Evolutionary conservation across 2,329 filamentous ascomycete species (phyloP).

Genomic region (Setomelanomma holmii): DNA sequence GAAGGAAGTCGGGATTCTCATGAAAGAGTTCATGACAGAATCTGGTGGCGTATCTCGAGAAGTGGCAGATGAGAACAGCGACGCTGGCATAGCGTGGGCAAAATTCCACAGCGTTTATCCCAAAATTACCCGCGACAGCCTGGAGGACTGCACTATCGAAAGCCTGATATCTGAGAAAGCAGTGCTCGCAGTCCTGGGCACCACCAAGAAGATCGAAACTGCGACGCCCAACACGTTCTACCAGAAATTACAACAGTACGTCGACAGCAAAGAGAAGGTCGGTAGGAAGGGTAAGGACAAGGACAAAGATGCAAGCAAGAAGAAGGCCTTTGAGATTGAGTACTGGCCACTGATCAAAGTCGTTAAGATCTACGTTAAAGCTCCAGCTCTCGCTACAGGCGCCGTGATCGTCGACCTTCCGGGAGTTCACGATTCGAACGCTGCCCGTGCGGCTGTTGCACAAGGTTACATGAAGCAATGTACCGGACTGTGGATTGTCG

Average conservation of each 20-base stretch:
- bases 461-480: constrained; percentile 67
- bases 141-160: constrained; percentile 47
- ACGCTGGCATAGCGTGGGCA: constrained; percentile 58
- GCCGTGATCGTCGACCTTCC: constrained; percentile 66
- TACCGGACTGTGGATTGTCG: constrained; percentile 67
- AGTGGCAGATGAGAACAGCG: constrained; percentile 52
- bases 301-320: constrained; percentile 35
- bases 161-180: constrained; percentile 52
- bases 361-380: constrained; percentile 60
- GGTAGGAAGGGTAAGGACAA: constrained; percentile 39
- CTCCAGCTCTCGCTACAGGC: constrained; percentile 60
- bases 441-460: constrained; percentile 65
- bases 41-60: constrained; percentile 51
- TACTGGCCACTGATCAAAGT: constrained; percentile 63
- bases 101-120: constrained; percentile 61
- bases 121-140: constrained; percentile 49
- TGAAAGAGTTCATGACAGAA: constrained; percentile 56
- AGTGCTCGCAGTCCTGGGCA: constrained; percentile 57
- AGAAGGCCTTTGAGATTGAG: constrained; percentile 39
- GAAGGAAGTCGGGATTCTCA: constrained; percentile 58
- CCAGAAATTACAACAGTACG: constrained; percentile 55
- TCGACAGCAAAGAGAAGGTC: constrained; percentile 63
- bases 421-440: constrained; percentile 66
- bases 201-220: constrained; percentile 50
- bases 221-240: constrained; percentile 53